phyloP scores from a whole-genome alignment of 257 asterid species.

The Salvia splendens region DNA sequence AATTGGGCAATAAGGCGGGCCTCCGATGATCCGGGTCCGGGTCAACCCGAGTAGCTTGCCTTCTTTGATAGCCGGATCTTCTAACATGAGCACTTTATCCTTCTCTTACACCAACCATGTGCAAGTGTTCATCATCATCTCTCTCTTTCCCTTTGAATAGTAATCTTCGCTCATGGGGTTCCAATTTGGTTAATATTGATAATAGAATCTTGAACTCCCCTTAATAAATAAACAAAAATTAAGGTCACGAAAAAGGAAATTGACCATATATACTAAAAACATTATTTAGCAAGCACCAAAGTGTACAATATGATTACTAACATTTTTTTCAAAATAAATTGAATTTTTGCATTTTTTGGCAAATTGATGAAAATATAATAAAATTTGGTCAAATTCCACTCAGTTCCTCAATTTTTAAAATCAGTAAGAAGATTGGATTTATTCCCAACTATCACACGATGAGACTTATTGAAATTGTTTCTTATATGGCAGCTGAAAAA shows the following conservation, averaged over 20 bases:
- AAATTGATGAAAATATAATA: too few species aligned
- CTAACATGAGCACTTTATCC: slow-evolving; percentile 72
- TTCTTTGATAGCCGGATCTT: slow-evolving; percentile 81
- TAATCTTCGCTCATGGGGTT: slow-evolving; percentile 66
- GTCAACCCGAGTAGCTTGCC: slow-evolving; percentile 47
- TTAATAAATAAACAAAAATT: slow-evolving; percentile 5
- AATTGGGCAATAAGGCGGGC: slow-evolving; percentile 54
- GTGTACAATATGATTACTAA: too few species aligned
- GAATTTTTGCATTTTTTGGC: too few species aligned
- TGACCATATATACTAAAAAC: too few species aligned
- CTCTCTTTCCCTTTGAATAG: slow-evolving; percentile 84
- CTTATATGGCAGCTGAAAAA: too few species aligned
- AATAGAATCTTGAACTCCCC: slow-evolving; percentile 67
- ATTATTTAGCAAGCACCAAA: too few species aligned
- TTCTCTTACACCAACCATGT: slow-evolving; percentile 85
- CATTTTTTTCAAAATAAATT: too few species aligned
- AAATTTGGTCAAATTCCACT: too few species aligned
- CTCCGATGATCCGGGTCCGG: slow-evolving; percentile 38
- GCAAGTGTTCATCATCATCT: slow-evolving; percentile 67
- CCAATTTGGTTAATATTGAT: slow-evolving; percentile 64
- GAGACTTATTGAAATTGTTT: too few species aligned
- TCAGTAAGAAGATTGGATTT: too few species aligned
- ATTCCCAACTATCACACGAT: too few species aligned
- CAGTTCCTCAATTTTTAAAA: too few species aligned
- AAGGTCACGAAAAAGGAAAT: neutral